Base-by-base conservation (phyloP, 805 yeast genomes). In the Ogataea trehaloabstinens region DNA sequence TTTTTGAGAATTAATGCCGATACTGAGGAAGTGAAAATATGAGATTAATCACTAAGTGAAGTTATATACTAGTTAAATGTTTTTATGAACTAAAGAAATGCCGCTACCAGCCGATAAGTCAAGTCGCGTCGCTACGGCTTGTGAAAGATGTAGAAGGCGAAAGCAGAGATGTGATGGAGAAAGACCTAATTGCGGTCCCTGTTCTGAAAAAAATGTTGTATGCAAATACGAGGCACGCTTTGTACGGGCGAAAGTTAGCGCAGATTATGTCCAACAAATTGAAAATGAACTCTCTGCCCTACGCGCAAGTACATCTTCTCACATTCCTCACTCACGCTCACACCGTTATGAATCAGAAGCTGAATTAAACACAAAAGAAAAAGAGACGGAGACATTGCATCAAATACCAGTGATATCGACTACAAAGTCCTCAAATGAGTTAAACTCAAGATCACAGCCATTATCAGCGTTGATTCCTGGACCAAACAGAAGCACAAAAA, bases 81-180 rank as follows among this genome's bases (percentile, higher is more conserved):
- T n/a, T n/a, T n/a, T n/a, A n/a, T n/a, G n/a, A n/a, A n/a, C n/a
- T n/a, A n/a, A n/a, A n/a, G n/a, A n/a, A n/a, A 32, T 32, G 35
- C 25, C 16, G 7, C 27, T 19, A 7, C n/a, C 6, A 5, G 6
- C 16, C 11, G 27, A 8, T 5, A 32, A 16, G 13, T 8, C 19
- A 15, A 18, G 10, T 20, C 15, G 35, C n/a, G 35, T 32, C 13
- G 21, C 15, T 32, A 15, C 35, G 6, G 35, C 35, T 10, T 32
- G 35, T 20, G 35, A 32, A 8, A 19, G 35, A n/a, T 32, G 35
- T 32, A 7, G 35, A 12, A 32, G 15, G 13, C 19, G 35, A 20
- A 32, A 32, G 35, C 35, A 32, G 16, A 17, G 35, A 32, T 32
- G 35, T 20, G 35, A 32, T 20, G 35, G 35, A 19, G n/a, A 32